Evolutionary conservation across 768 basidiomycete species (phyloP).

Genomic region (Lactarius sp.): DNA sequence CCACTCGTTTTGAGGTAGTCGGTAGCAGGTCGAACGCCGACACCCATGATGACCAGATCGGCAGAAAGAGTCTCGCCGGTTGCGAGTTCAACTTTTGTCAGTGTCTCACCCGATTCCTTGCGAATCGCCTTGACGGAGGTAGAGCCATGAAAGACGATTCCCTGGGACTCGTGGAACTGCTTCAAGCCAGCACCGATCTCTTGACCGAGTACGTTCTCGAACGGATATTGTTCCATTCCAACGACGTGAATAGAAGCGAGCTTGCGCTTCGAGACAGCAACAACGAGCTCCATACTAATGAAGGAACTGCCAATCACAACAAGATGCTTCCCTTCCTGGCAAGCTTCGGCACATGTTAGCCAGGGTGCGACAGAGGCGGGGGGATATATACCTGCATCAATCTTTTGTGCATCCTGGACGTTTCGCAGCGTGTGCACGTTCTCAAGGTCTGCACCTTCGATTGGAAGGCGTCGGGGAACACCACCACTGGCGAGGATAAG

Average conservation of each 20-base stretch:
- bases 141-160: slow-evolving; percentile 80
- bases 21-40: slow-evolving; percentile 82
- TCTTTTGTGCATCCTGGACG: slow-evolving; percentile 64
- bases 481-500: slow-evolving; percentile 79
- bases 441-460: slow-evolving; percentile 66
- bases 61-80: slow-evolving; percentile 49
- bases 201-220: slow-evolving; percentile 75
- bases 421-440: slow-evolving; percentile 75
- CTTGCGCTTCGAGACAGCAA: slow-evolving; percentile 65
- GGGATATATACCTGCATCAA: slow-evolving; percentile 54
- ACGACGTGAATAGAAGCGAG: slow-evolving; percentile 80
- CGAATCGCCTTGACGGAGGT: slow-evolving; percentile 61
- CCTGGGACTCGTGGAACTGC: slow-evolving; percentile 77
- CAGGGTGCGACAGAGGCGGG: background rate
- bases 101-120: slow-evolving; percentile 46
- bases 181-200: slow-evolving; percentile 72
- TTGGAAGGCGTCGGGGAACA: slow-evolving; percentile 65
- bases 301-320: slow-evolving; percentile 88
- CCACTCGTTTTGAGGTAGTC: slow-evolving; percentile 69
- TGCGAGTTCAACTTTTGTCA: slow-evolving; percentile 45
- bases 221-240: slow-evolving; percentile 77
- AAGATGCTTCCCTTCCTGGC: slow-evolving; percentile 66
- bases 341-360: slow-evolving; percentile 36
- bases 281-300: slow-evolving; percentile 90
- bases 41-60: slow-evolving; percentile 80